These are phyloP conservation scores for Glaciozyma martinii DNA, from an alignment of 768 basidiomycete genomes.

Conservation along the genomic window DNA sequence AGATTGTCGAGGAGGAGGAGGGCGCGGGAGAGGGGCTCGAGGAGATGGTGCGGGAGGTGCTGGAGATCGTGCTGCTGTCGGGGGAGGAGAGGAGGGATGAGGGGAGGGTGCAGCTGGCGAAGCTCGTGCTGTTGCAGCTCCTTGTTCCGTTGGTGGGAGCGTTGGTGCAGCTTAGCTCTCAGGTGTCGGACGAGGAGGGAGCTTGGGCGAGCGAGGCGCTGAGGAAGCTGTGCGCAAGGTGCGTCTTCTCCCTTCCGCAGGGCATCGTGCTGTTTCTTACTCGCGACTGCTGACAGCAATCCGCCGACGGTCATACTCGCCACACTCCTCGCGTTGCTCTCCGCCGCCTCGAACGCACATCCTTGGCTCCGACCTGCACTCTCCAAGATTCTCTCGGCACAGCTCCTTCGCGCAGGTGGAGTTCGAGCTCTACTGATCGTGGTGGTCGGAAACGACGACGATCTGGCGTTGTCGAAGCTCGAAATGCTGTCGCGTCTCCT, in stretches of 20 bases:
- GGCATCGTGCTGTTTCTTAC: neutral
- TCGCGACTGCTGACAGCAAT: neutral
- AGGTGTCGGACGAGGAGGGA: neutral
- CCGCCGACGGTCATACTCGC: conserved; percentile 1
- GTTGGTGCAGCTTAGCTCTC: neutral
- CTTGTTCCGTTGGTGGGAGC: neutral
- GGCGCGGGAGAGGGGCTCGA: neutral
- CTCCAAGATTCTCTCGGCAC: conserved; percentile 56
- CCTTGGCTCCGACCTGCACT: conserved; percentile 1
- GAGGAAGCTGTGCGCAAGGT: neutral
- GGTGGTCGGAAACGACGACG: conserved; percentile 47
- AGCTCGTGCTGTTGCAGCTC: neutral
- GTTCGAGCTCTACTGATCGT: conserved; percentile 60
- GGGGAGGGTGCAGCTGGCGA: neutral
- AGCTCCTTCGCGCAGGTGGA: conserved; percentile 62
- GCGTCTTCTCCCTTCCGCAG: too few species aligned
- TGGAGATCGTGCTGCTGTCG: neutral
- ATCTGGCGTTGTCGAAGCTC: conserved; percentile 37
- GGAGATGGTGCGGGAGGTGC: neutral
- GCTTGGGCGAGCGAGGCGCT: neutral
- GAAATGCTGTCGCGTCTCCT: conserved; percentile 43
- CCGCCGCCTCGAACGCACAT: neutral
- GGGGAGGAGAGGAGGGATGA: neutral
- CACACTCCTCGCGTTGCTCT: conserved; percentile 12
- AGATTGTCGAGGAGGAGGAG: neutral